These are phyloP conservation scores for Ramalina intermedia DNA, from an alignment of 495 filamentous ascomycete species.

Conservation along the genomic window DNA sequence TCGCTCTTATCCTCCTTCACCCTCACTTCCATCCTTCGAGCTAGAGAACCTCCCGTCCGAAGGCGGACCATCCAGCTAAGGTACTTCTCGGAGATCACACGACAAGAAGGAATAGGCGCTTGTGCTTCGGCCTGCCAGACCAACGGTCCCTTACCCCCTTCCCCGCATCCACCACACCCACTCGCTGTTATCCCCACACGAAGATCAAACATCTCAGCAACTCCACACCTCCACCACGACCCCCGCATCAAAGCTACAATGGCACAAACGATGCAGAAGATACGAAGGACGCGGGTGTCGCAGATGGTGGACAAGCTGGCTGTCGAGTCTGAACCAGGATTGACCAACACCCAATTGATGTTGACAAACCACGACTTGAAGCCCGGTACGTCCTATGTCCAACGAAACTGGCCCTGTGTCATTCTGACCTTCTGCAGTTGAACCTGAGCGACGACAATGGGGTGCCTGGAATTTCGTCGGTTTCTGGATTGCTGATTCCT, in stretches of 20 bases:
- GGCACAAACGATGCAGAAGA: conserved; percentile 22
- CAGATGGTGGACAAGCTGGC: conserved; percentile 39
- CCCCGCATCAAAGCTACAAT: neutral
- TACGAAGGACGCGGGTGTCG: conserved; percentile 6
- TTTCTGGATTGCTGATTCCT: conserved; percentile 87
- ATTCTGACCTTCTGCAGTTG: conserved; percentile 36
- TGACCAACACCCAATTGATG: conserved; percentile 78
- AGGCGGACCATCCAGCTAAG: neutral
- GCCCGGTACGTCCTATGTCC: conserved; percentile 38
- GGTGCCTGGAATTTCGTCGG: conserved; percentile 76
- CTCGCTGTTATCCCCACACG: neutral
- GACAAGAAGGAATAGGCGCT: neutral
- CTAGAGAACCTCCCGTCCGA: neutral
- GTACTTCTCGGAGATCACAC: neutral
- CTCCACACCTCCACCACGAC: too few species aligned
- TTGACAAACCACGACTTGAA: conserved; percentile 81
- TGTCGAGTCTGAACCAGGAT: conserved; percentile 59
- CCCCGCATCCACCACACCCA: too few species aligned
- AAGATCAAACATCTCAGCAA: neutral
- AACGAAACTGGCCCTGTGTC: neutral
- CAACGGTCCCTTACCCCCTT: neutral
- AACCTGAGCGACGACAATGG: conserved; percentile 75
- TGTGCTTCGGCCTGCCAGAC: neutral
- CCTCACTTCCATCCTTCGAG: neutral
- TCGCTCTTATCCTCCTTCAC: neutral